These are phyloP conservation scores for Fusarium oligoseptatum DNA, from an alignment of 2,329 filamentous ascomycete species.

Conservation along the genomic window DNA sequence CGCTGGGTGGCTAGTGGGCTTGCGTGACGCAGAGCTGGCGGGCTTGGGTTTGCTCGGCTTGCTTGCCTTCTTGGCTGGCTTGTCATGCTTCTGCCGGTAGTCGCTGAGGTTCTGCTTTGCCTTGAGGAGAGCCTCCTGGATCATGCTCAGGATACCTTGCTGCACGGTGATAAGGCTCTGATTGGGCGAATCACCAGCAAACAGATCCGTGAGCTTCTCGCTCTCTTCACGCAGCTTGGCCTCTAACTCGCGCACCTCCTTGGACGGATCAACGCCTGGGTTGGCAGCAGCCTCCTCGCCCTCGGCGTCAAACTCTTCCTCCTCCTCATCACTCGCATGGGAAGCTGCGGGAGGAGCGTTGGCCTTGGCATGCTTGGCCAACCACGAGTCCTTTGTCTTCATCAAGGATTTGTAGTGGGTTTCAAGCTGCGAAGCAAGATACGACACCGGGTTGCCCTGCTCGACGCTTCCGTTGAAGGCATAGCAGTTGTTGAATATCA, in stretches of 20 bases:
- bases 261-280: conserved; percentile 57
- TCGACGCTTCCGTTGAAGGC: conserved; percentile 79
- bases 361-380: conserved; percentile 77
- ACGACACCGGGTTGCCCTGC: conserved; percentile 77
- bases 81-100: conserved; percentile 65
- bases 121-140: conserved; percentile 80
- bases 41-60: conserved; percentile 69
- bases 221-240: conserved; percentile 69
- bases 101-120: conserved; percentile 75
- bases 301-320: conserved; percentile 74
- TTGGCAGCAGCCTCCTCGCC: conserved; percentile 59
- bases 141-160: conserved; percentile 71
- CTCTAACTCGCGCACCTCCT: conserved; percentile 65
- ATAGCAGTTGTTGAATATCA: conserved; percentile 91
- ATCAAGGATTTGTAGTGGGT: conserved; percentile 81
- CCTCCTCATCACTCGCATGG: conserved; percentile 79
- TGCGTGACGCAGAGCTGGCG: conserved; percentile 56
- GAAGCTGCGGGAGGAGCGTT: conserved; percentile 69
- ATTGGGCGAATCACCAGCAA: conserved; percentile 65
- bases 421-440: conserved; percentile 79
- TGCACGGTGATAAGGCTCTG: conserved; percentile 67
- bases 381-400: conserved; percentile 83
- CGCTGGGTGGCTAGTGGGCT: conserved; percentile 53
- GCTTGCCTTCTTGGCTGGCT: conserved; percentile 69
- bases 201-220: conserved; percentile 67